Evolutionary conservation across 2,329 filamentous ascomycete species (phyloP), one percentile per base, ranked within the genome.

Genomic region (Aspergillus arachidicola): DNA sequence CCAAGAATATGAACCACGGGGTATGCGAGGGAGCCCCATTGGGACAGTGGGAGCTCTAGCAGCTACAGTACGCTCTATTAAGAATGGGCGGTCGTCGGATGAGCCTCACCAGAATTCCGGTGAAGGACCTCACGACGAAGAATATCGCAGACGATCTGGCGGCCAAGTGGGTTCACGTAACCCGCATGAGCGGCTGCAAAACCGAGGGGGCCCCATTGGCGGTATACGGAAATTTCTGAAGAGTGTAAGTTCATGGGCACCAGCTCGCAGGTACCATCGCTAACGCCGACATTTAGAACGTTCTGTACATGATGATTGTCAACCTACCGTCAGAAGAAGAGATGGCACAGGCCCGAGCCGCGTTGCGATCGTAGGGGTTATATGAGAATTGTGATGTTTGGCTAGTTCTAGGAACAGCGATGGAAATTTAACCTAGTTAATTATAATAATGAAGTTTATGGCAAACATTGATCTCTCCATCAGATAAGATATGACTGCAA

Each of bases 241-340:
- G 55, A 74, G 72, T 62, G 75, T 73, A 60, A 62, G 64, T 61
- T 32, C 1, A 46, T 14, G 19, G 9, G 21, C n/a, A 26, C 19
- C 3, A 26, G 12, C 6, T 7, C 14, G 2, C 6, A n/a, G 10
- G 21, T 56, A 19, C 32, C 12, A 21, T 23, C n/a, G 11, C 36
- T 23, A 46, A 53, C 45, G 51, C 19, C n/a, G 32, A 30, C 53
- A 23, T n/a, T 4, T 61, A 83, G 78, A 78, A 83, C 71, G 80
- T 84, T 19, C 65, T 85, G 34, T 86, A 84, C 66, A 65, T 86
- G 59, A 80, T 84, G 73, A 79, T 85, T 61, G 82, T 84, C 16
- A 84, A 85, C 61, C 73, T 84, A 75, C 83, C 83, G 0, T 75
- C 73, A 0, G 77, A 80, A 12, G 75, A 78, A 23, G 82, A 84